These are phyloP conservation scores for Penstemon eatonii DNA, from an alignment of 257 asterid species.

Conservation along the genomic window DNA sequence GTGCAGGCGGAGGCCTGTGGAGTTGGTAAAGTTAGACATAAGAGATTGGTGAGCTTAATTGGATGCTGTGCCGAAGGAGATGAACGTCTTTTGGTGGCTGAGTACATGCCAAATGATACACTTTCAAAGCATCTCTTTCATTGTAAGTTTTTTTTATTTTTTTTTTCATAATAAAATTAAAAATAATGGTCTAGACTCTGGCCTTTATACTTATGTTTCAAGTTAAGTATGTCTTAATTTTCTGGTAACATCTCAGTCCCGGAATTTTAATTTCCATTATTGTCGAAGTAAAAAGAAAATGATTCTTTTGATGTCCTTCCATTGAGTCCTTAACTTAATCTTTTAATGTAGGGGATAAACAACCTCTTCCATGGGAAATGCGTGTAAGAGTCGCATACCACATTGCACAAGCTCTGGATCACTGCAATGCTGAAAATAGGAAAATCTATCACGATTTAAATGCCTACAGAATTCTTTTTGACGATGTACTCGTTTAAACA, in stretches of 20 bases:
- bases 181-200: too few relatives aligned
- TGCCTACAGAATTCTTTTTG: slow-evolving; percentile 90
- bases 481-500: slow-evolving; percentile 57
- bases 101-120: slow-evolving; percentile 88
- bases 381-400: slow-evolving; percentile 83
- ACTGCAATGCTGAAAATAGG: slow-evolving; percentile 70
- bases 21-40: slow-evolving; percentile 91
- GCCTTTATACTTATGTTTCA: too few relatives aligned
- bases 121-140: slow-evolving; percentile 93
- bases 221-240: too few relatives aligned
- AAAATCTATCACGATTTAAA: slow-evolving; percentile 88
- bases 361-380: slow-evolving; percentile 98
- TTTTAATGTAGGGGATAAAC: slow-evolving; percentile 81
- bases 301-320: too few relatives aligned
- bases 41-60: slow-evolving; percentile 82
- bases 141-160: slow-evolving; percentile 51
- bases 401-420: slow-evolving; percentile 87
- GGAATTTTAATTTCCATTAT: too few relatives aligned
- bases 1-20: slow-evolving; percentile 92
- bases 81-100: slow-evolving; percentile 91
- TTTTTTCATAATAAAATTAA: too few relatives aligned
- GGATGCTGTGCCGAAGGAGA: slow-evolving; percentile 99
- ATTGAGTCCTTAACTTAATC: neutral
- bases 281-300: too few relatives aligned
- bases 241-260: too few relatives aligned